Base-by-base conservation (phyloP, 176 grass and related monocot genomes). In the Oryza officinalis region DNA sequence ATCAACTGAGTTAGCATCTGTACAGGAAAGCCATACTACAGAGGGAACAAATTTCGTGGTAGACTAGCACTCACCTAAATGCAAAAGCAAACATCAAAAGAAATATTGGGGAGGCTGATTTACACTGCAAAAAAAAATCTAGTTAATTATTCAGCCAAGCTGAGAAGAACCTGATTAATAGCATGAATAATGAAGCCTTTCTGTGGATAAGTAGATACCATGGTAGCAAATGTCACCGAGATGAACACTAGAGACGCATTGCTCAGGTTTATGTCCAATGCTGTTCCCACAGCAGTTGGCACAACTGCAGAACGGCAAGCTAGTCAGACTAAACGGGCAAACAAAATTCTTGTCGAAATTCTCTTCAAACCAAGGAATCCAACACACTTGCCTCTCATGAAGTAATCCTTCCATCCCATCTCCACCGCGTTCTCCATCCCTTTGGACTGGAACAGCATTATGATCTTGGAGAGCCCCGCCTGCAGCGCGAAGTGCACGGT, bases 351-450 rank as follows among this genome's bases (percentile, higher is more conserved):
- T 20, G 18, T 13, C 0, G 14, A 33, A 43, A 46, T 23, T 32
- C 3, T 7, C 33, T 32, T 18, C 33, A 10, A 14, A 69, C 7
- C 2, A 12, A 52, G 71, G 76, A 14, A 77, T 22, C 37, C 14
- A 45, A 43, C 40, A 6, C 89, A 98, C 96, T 91, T 92, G 95
- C 97, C 97, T 94, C 92, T 96, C 25, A 94, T 78, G 77, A 94
- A 94, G 87, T 99, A 96, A 90, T 96, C 97, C 80, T 91, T 99
- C 97, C 97, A 99, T 43, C 93, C 81, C 93, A 99, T 99, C 20
- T 90, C 92, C 50, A 89, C 63, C 41, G 68, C n/a, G 23, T 3
- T 37, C 44, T 87, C 91, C 13, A 80, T 9, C 30, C 85, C 86
- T 66, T 85, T 90, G 64, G 93, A 87, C 70, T 99, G 97, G 86